Evolutionary conservation across 371 early-diverging fungal species (phyloP).

Genomic region (Dinochytrium kinnereticum): DNA sequence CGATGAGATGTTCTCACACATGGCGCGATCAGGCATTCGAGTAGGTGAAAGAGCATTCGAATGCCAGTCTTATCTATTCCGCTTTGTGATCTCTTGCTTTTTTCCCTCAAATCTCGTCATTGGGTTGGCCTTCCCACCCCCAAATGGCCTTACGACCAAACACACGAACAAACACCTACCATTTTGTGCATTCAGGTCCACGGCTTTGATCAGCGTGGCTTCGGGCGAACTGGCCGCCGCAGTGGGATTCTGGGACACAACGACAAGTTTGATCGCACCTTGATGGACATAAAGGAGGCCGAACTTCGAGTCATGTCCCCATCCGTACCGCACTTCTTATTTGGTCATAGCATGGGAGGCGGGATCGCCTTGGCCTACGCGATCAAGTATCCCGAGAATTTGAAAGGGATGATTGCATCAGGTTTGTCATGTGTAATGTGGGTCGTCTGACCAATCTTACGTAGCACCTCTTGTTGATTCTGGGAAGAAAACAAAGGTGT

Average conservation of each 20-base stretch:
- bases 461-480: conserved; percentile 34
- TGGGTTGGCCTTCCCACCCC: too few relatives aligned
- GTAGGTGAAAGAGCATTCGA: neutral
- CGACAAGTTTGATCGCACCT: conserved; percentile 29
- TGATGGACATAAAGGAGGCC: conserved; percentile 33
- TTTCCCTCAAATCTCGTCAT: neutral
- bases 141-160: too few relatives aligned
- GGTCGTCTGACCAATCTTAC: neutral
- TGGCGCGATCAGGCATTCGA: conserved; percentile 37
- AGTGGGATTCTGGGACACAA: conserved; percentile 39
- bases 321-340: conserved; percentile 38
- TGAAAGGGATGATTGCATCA: conserved; percentile 40
- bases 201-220: conserved; percentile 42
- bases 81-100: neutral
- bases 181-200: too few relatives aligned
- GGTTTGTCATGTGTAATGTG: conserved; percentile 3
- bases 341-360: conserved; percentile 49
- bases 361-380: conserved; percentile 36
- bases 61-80: neutral
- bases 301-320: conserved; percentile 8
- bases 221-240: conserved; percentile 39
- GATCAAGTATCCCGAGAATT: conserved; percentile 18
- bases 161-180: too few relatives aligned
- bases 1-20: conserved; percentile 35
- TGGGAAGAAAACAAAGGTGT: conserved; percentile 22